Base-by-base conservation (phyloP, 768 basidiomycete species). In the Russula abietina region DNA sequence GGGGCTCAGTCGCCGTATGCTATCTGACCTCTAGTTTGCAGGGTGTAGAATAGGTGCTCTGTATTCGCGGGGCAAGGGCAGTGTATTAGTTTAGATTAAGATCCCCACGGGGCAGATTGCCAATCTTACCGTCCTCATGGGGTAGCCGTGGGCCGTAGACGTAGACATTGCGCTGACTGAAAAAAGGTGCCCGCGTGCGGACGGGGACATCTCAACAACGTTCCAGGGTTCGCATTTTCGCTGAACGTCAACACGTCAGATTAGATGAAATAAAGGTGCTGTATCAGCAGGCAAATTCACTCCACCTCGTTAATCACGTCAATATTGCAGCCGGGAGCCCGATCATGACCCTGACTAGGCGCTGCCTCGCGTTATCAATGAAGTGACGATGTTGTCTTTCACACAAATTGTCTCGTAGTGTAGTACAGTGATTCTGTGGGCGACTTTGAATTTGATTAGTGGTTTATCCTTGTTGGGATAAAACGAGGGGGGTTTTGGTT, bases 151-250 rank as follows among this genome's bases (percentile, higher is more conserved):
- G n/a, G n/a, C n/a, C n/a, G n/a, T n/a, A n/a, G n/a, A n/a, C n/a
- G n/a, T n/a, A n/a, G n/a, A n/a, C n/a, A n/a, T n/a, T n/a, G n/a
- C n/a, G n/a, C n/a, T 19, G 7, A 28, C 33, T 12, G 6, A 26
- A 28, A 54, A n/a, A 8, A 11, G 52, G 53, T 22, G 11, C 33
- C 11, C 2, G 50, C 9, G 28, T 33, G 22, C 16, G 9, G 24
- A 16, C 26, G 9, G 33, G 22, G 16, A 28, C 39, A 30, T 17
- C 32, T 30, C 43, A 22, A n/a, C 56, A 58, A 57, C 50, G 43
- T 62, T 57, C 39, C 28, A 28, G 56, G 55, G 56, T 57, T 7
- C 41, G 48, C 28, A n/a, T 61, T 28, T 51, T 33, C 28, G 33
- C 30, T 24, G 19, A 56, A 41, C 54, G 6, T 22, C 61, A 52